Percentiles rank a stretch among this genome's conserved stretches.
Evolutionary conservation across 2,329 filamentous ascomycete genomes (phyloP).

Genomic region (Tolypocladium ovalisporum): DNA sequence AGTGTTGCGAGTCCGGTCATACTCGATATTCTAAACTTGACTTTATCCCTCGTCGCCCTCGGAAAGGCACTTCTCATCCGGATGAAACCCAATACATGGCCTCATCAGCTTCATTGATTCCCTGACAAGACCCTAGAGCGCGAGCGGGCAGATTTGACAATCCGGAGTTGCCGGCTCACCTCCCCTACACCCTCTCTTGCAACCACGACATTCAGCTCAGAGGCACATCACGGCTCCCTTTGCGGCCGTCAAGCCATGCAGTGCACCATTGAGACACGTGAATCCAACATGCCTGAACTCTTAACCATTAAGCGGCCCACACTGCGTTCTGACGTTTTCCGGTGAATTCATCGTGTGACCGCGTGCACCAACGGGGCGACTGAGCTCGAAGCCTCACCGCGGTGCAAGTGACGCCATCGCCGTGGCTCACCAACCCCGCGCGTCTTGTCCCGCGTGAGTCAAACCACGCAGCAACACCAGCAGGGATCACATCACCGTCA

Average conservation of each 20-base stretch:
- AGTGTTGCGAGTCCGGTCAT: too few species aligned
- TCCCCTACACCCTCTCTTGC: not conserved
- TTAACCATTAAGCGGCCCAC: not conserved
- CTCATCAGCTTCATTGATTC: too few species aligned
- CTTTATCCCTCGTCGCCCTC: too few species aligned
- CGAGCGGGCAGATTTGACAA: too few species aligned
- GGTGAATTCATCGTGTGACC: not conserved
- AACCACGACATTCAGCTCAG: not conserved
- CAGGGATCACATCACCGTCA: not conserved
- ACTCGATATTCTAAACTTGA: too few species aligned
- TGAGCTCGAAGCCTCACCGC: not conserved
- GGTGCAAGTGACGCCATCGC: not conserved
- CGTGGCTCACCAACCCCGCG: not conserved
- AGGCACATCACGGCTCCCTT: not conserved
- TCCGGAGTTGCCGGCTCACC: not conserved
- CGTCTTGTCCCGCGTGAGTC: not conserved
- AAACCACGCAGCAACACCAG: not conserved
- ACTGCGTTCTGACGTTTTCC: not conserved
- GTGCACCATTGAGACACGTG: not conserved
- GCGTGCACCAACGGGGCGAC: not conserved
- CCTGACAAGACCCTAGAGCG: too few species aligned
- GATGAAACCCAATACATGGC: too few species aligned
- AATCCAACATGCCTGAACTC: not conserved
- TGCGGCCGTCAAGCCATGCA: not conserved
- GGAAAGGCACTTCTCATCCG: too few species aligned